Base-by-base conservation (phyloP, 2,329 filamentous ascomycete genomes). In the Akanthomyces dipterigenus region DNA sequence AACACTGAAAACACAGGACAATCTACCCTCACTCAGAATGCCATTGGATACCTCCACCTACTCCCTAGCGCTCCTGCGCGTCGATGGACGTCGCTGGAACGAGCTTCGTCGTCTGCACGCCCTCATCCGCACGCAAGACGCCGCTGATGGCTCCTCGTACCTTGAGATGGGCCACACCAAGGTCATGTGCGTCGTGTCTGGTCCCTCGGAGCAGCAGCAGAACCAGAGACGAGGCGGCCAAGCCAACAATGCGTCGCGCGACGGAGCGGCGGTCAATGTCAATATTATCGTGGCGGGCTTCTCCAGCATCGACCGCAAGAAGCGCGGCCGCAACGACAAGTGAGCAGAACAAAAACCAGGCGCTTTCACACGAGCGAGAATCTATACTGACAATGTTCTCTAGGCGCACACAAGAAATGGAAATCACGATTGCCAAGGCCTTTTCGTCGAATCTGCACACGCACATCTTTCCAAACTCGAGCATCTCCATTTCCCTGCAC, bases 101-200 rank as follows among this genome's bases (percentile, higher is more conserved):
- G 95, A 99, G 75, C 85, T 99, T 43, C 91, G 95, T 31, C 87
- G 91, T 8, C 83, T 96, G 55, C 87, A 91, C 71, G 93, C 90
- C 53, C 90, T 96, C 76, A 92, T 99, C 71, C 90, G 89, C 64
- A 97, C 92, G 1, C 95, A 97, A 75, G 88, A 93, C 63, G 89
- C 93, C 55, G 92, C 93, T 60, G 95, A 98, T 69, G 95, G 95
- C 40, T 96, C 90, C 49, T 91, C 89, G 64, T 96, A 96, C 76
- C 86, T 98, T 63, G 91, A 96, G 73, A 96, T 96, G 88, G 95
- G 95, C 69, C 96, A 98, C 77, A 99, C 95, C 24, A 95, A 96
- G 72, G 88, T 99, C 67, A 90, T 98, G 76, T 97, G 93, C 76
- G 91, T 93, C 26, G 88, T 99, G 53, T 86, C 88, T 1, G 95